These are phyloP conservation scores for Clonostachys rosea DNA, from an alignment of 2,329 filamentous ascomycete genomes.

Conservation along the genomic window DNA sequence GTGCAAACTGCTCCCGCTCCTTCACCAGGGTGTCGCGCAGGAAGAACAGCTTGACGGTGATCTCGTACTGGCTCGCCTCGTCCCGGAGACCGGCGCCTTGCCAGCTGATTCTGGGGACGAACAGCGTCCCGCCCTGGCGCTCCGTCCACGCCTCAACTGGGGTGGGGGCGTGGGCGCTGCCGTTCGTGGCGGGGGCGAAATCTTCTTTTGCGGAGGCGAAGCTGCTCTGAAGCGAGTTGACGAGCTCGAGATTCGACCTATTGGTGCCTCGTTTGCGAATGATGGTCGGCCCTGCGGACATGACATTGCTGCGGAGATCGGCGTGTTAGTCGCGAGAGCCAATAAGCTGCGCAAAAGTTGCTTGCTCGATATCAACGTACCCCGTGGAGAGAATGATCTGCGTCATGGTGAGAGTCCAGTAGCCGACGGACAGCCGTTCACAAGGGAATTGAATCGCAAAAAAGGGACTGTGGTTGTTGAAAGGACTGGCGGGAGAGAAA, in stretches of 20 bases:
- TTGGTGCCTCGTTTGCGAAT: slow-evolving; percentile 72
- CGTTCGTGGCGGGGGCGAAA: slow-evolving; percentile 28
- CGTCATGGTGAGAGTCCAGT: slow-evolving; percentile 45
- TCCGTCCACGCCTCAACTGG: slow-evolving; percentile 62
- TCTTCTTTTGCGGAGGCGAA: slow-evolving; percentile 71
- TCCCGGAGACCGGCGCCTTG: slow-evolving; percentile 68
- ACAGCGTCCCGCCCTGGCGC: slow-evolving; percentile 55
- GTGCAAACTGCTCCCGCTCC: slow-evolving; percentile 64
- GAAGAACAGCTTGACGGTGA: slow-evolving; percentile 94
- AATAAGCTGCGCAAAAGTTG: slow-evolving; percentile 2
- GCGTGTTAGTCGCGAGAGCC: background rate
- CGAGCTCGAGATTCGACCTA: slow-evolving; percentile 90
- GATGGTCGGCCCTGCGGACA: slow-evolving; percentile 77
- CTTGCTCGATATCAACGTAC: slow-evolving; percentile 42
- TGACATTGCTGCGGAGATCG: slow-evolving; percentile 60
- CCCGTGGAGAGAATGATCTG: slow-evolving; percentile 83
- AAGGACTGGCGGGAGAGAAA: no score
- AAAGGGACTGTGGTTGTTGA: no score
- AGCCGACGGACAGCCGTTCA: background rate
- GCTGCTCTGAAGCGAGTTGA: slow-evolving; percentile 81
- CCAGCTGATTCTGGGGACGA: slow-evolving; percentile 76
- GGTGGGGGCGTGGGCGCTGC: slow-evolving; percentile 12
- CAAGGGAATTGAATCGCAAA: no score
- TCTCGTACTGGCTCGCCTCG: slow-evolving; percentile 81
- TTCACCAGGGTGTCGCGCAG: slow-evolving; percentile 65